phyloP scores from a whole-genome alignment of 768 basidiomycete genomes.

The Pleurotus ostreatus region DNA sequence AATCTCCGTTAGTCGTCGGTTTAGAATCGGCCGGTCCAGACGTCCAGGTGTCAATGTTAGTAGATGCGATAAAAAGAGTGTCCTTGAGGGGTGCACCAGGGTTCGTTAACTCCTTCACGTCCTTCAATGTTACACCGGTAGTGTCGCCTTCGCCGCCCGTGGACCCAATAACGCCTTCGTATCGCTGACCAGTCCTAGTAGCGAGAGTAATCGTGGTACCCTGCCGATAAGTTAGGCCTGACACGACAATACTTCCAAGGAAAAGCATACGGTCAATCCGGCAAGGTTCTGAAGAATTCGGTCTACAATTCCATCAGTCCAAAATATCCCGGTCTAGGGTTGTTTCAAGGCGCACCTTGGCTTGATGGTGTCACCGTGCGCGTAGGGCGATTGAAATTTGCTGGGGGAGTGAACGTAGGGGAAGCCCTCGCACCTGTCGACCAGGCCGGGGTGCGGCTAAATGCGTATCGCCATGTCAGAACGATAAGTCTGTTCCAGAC shows the following conservation, averaged over 20 bases:
- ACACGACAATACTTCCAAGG: not conserved
- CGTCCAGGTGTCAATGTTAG: slow-evolving; percentile 70
- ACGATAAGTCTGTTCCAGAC: not conserved
- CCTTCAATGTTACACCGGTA: slow-evolving; percentile 68
- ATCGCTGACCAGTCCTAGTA: slow-evolving; percentile 68
- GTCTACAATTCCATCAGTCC: slow-evolving; percentile 46
- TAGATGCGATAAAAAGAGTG: slow-evolving; percentile 60
- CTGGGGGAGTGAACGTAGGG: slow-evolving; percentile 63
- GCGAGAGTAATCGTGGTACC: slow-evolving; percentile 76
- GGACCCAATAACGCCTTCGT: slow-evolving; percentile 67
- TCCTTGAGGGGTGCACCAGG: slow-evolving; percentile 72
- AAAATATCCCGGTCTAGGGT: slow-evolving; percentile 42
- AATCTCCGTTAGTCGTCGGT: slow-evolving; percentile 64
- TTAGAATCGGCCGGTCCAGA: slow-evolving; percentile 68
- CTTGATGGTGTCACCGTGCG: slow-evolving; percentile 27
- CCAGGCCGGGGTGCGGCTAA: slow-evolving; percentile 50
- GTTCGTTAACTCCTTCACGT: slow-evolving; percentile 68
- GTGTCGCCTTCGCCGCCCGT: slow-evolving; percentile 64
- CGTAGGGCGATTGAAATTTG: slow-evolving; percentile 31
- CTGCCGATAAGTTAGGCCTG: slow-evolving; percentile 21
- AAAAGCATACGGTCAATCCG: slow-evolving; percentile 62
- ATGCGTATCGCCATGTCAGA: not conserved
- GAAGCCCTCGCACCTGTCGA: slow-evolving; percentile 56
- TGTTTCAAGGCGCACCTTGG: slow-evolving; percentile 40
- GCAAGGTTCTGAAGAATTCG: slow-evolving; percentile 60